Percentiles rank a stretch among this genome's conserved stretches.
These are phyloP conservation scores for Trichoderma oligosporum DNA, from an alignment of 2,329 filamentous ascomycete genomes.

Conservation along the genomic window DNA sequence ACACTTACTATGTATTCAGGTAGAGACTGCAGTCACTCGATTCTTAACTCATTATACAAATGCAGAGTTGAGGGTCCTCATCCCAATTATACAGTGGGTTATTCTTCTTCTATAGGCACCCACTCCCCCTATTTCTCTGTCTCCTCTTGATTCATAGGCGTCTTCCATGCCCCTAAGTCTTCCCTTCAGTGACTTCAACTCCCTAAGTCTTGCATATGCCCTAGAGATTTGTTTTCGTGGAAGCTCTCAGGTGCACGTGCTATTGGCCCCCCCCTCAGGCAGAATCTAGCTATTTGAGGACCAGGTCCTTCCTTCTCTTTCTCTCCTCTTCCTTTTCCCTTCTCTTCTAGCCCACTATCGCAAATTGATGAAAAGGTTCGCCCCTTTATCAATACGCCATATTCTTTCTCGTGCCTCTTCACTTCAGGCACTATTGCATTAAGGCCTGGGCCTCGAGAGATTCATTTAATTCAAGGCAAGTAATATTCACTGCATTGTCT, in stretches of 20 bases:
- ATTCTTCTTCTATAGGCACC: neutral
- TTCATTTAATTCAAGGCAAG: neutral
- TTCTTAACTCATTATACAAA: neutral
- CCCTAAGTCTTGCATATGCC: neutral
- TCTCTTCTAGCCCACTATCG: neutral
- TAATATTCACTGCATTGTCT: neutral
- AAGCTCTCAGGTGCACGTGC: neutral
- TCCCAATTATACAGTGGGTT: neutral
- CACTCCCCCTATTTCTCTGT: neutral
- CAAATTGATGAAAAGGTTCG: neutral
- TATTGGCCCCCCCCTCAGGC: conserved; percentile 36
- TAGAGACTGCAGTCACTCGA: neutral
- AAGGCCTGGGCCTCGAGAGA: neutral
- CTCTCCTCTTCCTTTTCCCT: conserved; percentile 3
- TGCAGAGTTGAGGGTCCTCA: neutral
- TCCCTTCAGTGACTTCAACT: no score
- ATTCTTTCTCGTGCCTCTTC: neutral
- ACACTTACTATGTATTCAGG: neutral
- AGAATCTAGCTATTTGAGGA: conserved; percentile 35
- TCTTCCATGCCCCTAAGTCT: neutral
- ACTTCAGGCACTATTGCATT: neutral
- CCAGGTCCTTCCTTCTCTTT: neutral
- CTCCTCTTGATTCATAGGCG: neutral
- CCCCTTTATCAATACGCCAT: neutral
- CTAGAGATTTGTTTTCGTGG: neutral